Conservation (phyloP, 345 rosid species). For the Pistacia atlantica region DNA sequence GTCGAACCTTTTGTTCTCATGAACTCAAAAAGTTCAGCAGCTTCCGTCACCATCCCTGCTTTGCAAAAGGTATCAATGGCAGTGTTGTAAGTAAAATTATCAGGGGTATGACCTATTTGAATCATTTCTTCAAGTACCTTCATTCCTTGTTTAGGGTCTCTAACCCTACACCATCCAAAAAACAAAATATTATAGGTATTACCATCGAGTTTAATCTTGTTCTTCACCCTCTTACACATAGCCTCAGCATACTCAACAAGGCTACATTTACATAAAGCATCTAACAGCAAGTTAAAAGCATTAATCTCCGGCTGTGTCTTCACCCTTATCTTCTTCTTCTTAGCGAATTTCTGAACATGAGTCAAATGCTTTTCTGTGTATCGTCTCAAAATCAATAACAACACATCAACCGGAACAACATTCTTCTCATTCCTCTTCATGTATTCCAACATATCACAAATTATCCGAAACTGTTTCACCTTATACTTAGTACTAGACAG, state of each 20-base stretch:
- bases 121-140: slow-evolving; percentile 81
- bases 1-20: slow-evolving; percentile 83
- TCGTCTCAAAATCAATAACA: slow-evolving; percentile 57
- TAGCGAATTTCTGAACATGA: slow-evolving; percentile 83
- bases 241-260: slow-evolving; percentile 69
- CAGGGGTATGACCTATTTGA: slow-evolving; percentile 70
- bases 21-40: slow-evolving; percentile 76
- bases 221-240: slow-evolving; percentile 58
- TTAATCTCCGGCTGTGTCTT: slow-evolving; percentile 90
- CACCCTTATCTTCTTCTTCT: slow-evolving; percentile 82
- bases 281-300: slow-evolving; percentile 78
- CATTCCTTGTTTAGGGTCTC: slow-evolving; percentile 75
- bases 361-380: slow-evolving; percentile 79
- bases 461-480: slow-evolving; percentile 73
- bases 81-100: slow-evolving; percentile 78
- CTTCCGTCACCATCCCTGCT: slow-evolving; percentile 79
- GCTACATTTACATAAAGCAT: slow-evolving; percentile 86
- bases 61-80: slow-evolving; percentile 84
- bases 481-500: slow-evolving; percentile 83
- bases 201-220: slow-evolving; percentile 61
- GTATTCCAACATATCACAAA: slow-evolving; percentile 83
- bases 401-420: slow-evolving; percentile 55
- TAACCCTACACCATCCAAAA: slow-evolving; percentile 92
- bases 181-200: slow-evolving; percentile 74
- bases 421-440: slow-evolving; percentile 66